Percentiles rank a stretch among this genome's conserved stretches.
Conservation (phyloP, 225 moss, liverwort and hornwort species). For the Neckera pumila region DNA sequence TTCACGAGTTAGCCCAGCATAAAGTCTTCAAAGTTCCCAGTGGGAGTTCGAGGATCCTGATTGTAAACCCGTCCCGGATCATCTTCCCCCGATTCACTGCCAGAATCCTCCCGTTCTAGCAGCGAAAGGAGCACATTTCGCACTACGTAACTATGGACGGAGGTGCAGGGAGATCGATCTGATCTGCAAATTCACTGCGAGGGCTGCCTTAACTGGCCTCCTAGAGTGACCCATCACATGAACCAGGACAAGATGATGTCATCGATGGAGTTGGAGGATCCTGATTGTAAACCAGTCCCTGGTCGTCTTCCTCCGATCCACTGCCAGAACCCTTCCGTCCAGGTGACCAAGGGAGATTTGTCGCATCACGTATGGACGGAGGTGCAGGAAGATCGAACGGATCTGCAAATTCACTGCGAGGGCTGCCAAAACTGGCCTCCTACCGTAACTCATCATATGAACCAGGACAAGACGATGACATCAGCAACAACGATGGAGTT, state of each 20-base stretch:
- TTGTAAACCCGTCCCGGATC: not conserved
- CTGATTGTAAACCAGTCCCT: not conserved
- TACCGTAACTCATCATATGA: not conserved
- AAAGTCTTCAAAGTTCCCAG: too few relatives aligned
- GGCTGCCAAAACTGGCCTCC: not conserved
- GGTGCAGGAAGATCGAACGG: not conserved
- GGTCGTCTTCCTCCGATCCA: not conserved
- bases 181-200: not conserved
- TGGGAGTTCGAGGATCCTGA: not conserved
- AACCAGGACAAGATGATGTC: too few relatives aligned
- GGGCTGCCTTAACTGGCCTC: not conserved
- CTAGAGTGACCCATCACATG: not conserved
- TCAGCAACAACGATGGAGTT: not conserved
- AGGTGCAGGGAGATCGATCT: not conserved
- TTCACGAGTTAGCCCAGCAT: too few relatives aligned
- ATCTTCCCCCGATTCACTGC: not conserved
- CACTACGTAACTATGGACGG: not conserved
- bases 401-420: not conserved
- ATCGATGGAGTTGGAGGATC: not conserved
- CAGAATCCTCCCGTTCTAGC: not conserved
- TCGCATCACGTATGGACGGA: not conserved
- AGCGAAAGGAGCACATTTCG: not conserved
- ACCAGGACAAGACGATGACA: not conserved
- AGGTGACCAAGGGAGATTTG: too few relatives aligned
- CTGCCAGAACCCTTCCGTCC: not conserved